phyloP scores from a whole-genome alignment of 108 stramenopile genomes.

The Pseudonitzschia delicatissima region DNA sequence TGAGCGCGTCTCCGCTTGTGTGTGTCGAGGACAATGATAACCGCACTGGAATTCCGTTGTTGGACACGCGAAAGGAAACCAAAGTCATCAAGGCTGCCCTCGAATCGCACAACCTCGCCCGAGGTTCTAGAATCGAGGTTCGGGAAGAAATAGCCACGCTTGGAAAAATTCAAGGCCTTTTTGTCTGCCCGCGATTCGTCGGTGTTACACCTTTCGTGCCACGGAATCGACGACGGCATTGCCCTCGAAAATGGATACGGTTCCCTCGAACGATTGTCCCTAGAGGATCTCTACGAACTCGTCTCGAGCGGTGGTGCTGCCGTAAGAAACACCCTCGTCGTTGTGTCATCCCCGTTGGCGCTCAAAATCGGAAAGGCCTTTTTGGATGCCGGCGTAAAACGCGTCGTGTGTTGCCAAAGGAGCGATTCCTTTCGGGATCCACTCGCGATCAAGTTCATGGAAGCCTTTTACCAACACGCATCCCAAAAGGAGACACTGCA shows the following conservation, averaged over 20 bases:
- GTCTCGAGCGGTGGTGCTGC: conserved; percentile 4
- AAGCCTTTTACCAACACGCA: conserved; percentile 57
- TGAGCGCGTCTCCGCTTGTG: conserved; percentile 27
- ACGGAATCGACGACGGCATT: conserved; percentile 44
- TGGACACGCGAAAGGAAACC: conserved; percentile 9
- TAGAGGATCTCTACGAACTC: conserved; percentile 31
- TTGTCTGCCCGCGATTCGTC: conserved; percentile 22
- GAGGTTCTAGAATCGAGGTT: conserved; percentile 4
- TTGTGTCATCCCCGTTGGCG: conserved; percentile 79
- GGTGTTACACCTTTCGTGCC: conserved; percentile 54
- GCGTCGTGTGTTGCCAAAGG: conserved; percentile 78
- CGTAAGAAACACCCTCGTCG: conserved; percentile 45
- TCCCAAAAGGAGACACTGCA: conserved; percentile 46
- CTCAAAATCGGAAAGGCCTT: conserved; percentile 62
- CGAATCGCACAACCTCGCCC: too few species aligned
- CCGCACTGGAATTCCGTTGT: conserved; percentile 8
- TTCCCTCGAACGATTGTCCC: conserved; percentile 39
- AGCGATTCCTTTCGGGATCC: conserved; percentile 60
- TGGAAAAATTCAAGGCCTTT: conserved; percentile 28
- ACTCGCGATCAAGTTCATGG: conserved; percentile 59
- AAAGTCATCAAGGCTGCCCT: conserved; percentile 3
- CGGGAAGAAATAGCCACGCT: not conserved
- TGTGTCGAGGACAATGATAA: conserved; percentile 10
- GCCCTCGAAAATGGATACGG: conserved; percentile 60
- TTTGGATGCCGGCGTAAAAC: conserved; percentile 77